Conservation (phyloP, 106 monocot species). For the Allium fistulosum region DNA sequence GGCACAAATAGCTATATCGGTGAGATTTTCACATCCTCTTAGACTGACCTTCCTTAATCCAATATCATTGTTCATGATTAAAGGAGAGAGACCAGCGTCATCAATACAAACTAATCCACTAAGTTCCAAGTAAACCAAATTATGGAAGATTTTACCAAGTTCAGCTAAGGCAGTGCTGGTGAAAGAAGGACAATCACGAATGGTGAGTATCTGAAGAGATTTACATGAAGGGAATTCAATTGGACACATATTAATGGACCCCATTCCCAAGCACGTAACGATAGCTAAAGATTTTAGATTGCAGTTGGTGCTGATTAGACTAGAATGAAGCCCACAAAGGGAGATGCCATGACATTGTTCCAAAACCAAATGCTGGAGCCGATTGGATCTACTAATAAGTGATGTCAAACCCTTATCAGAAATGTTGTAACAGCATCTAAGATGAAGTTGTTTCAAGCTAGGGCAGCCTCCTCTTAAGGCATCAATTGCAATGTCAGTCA, state of each 20-base stretch:
- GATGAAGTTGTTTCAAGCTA: slow-evolving; percentile 37
- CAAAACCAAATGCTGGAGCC: slow-evolving; percentile 48
- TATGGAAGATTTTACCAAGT: slow-evolving; percentile 50
- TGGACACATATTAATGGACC: slow-evolving; percentile 20
- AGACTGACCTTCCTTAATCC: slow-evolving; percentile 53
- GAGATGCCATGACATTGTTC: slow-evolving; percentile 69
- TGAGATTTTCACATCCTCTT: slow-evolving; percentile 49
- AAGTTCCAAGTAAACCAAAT: slow-evolving; percentile 46
- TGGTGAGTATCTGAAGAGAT: slow-evolving; percentile 46
- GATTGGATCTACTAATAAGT: slow-evolving; percentile 19
- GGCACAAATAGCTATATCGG: slow-evolving; percentile 33
- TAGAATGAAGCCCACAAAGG: slow-evolving; percentile 40
- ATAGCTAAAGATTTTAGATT: slow-evolving; percentile 43
- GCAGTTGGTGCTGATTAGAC: slow-evolving; percentile 23
- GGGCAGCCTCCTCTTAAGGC: slow-evolving; percentile 67
- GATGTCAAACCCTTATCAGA: slow-evolving; percentile 57
- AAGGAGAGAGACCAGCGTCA: slow-evolving; percentile 45
- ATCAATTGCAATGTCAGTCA: slow-evolving; percentile 55
- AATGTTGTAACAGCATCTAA: slow-evolving; percentile 31
- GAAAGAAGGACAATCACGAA: slow-evolving; percentile 59
- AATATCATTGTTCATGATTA: slow-evolving; percentile 33
- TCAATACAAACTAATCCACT: slow-evolving; percentile 46
- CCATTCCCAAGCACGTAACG: slow-evolving; percentile 69
- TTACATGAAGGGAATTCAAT: slow-evolving; percentile 23
- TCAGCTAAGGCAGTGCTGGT: slow-evolving; percentile 48